Conservation (phyloP, 2,329 filamentous ascomycete species). For the Colletotrichum coccodes region DNA sequence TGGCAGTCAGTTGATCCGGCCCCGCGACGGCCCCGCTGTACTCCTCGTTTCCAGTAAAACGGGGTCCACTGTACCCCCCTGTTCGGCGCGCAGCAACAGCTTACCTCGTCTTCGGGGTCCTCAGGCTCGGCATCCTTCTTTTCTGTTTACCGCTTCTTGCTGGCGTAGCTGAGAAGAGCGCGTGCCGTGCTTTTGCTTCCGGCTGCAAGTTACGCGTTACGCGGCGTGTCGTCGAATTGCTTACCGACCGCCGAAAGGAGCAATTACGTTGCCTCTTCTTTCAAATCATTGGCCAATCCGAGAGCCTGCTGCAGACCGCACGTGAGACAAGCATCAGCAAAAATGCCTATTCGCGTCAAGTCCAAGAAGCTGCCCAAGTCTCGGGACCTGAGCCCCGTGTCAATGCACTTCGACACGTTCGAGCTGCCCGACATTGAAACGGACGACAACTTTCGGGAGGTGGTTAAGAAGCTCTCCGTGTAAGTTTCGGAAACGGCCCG, state of each 20-base stretch:
- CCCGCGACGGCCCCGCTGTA: conserved; percentile 16
- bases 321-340: neutral
- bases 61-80: conserved; percentile 19
- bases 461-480: conserved; percentile 75
- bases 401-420: conserved; percentile 43
- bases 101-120: conserved; percentile 26
- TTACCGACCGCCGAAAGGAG: neutral
- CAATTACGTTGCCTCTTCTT: neutral
- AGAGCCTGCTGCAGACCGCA: neutral
- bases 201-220: conserved; percentile 1
- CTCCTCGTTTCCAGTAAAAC: conserved; percentile 20
- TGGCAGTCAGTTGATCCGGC: conserved; percentile 1
- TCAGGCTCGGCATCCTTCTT: conserved; percentile 16
- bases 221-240: neutral
- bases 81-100: conserved; percentile 7
- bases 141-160: conserved; percentile 10
- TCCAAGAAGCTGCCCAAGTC: conserved; percentile 42
- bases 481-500: conserved; percentile 45
- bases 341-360: conserved; percentile 51
- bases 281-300: conserved; percentile 12
- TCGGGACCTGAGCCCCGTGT: conserved; percentile 48
- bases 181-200: neutral
- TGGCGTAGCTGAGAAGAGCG: neutral
- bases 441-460: conserved; percentile 69
- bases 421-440: conserved; percentile 66